A percentile compares a stretch with the other conserved stretches of the same genome.
phyloP scores from a whole-genome alignment of 108 stramenopile genomes.

The Hondaea fermentalgiana region DNA sequence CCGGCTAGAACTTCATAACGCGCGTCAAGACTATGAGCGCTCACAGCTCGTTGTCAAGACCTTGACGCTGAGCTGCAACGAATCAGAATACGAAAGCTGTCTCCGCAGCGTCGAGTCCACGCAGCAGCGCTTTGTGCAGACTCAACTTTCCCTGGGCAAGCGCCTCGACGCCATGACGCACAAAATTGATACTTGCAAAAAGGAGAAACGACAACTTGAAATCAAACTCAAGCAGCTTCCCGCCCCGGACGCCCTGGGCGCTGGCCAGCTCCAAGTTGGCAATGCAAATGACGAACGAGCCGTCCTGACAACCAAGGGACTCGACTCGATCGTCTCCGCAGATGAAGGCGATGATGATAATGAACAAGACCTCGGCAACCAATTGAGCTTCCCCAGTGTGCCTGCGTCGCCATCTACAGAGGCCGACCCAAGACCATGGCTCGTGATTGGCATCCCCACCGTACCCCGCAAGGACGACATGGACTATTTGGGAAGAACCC shows the following conservation, averaged over 20 bases:
- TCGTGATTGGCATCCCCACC: slow-evolving; percentile 23
- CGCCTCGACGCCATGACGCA: not conserved
- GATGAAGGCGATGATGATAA: too few relatives aligned
- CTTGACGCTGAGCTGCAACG: slow-evolving; percentile 4
- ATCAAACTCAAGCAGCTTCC: not conserved
- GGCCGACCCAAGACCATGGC: not conserved
- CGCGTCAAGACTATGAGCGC: not conserved
- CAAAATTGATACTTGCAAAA: not conserved
- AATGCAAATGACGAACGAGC: too few relatives aligned
- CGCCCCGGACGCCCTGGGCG: too few relatives aligned
- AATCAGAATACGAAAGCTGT: not conserved
- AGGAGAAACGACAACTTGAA: not conserved
- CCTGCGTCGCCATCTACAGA: not conserved
- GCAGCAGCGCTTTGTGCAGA: not conserved
- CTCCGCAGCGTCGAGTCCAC: slow-evolving; percentile 2
- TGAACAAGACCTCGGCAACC: too few relatives aligned
- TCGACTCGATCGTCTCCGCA: too few relatives aligned
- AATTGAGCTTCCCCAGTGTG: too few relatives aligned
- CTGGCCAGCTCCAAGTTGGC: too few relatives aligned
- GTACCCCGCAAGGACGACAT: not conserved
- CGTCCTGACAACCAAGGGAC: too few relatives aligned
- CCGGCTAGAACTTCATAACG: not conserved
- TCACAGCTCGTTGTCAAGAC: slow-evolving; percentile 2
- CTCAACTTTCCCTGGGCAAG: not conserved
- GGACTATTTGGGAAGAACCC: slow-evolving; percentile 11